A percentile compares a stretch with the other conserved stretches of the same genome.
These are phyloP conservation scores for Lipomyces oligophaga DNA, from an alignment of 805 yeast genomes.

Conservation along the genomic window DNA sequence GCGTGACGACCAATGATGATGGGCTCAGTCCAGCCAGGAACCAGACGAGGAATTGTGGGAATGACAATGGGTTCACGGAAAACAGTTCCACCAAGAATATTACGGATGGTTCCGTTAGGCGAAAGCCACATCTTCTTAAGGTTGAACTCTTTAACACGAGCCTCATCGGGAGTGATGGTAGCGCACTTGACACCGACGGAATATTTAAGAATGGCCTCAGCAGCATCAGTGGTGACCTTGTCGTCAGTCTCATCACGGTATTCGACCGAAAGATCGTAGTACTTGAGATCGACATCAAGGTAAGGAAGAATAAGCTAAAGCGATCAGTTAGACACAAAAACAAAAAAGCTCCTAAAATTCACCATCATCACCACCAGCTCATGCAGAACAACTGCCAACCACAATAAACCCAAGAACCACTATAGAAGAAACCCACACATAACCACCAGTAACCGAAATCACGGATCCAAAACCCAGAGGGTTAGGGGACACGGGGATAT, in stretches of 20 bases:
- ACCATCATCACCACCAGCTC: too few relatives aligned
- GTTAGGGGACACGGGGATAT: too few relatives aligned
- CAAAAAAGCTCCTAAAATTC: too few relatives aligned
- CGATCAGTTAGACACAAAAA: too few relatives aligned
- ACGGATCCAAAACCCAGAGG: too few relatives aligned
- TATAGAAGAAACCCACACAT: too few relatives aligned
- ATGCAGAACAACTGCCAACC: too few relatives aligned
- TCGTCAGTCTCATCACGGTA: constrained; percentile 86
- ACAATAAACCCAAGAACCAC: too few relatives aligned
- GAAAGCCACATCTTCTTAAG: constrained; percentile 96
- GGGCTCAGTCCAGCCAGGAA: constrained; percentile 92
- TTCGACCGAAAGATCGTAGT: constrained; percentile 85
- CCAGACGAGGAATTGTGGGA: constrained; percentile 78
- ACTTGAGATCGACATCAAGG: constrained; percentile 80
- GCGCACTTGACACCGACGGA: constrained; percentile 97
- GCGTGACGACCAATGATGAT: constrained; percentile 98
- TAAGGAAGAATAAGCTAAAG: constrained; percentile 67
- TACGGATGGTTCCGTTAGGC: constrained; percentile 96
- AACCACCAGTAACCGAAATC: too few relatives aligned
- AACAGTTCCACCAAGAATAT: constrained; percentile 92
- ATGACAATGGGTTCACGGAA: constrained; percentile 96
- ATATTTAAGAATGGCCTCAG: constrained; percentile 80
- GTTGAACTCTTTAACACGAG: constrained; percentile 83
- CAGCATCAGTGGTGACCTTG: constrained; percentile 83
- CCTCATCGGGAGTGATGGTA: constrained; percentile 97